phyloP scores from a whole-genome alignment of 805 yeast species.

The Metschnikowia koreensis region DNA sequence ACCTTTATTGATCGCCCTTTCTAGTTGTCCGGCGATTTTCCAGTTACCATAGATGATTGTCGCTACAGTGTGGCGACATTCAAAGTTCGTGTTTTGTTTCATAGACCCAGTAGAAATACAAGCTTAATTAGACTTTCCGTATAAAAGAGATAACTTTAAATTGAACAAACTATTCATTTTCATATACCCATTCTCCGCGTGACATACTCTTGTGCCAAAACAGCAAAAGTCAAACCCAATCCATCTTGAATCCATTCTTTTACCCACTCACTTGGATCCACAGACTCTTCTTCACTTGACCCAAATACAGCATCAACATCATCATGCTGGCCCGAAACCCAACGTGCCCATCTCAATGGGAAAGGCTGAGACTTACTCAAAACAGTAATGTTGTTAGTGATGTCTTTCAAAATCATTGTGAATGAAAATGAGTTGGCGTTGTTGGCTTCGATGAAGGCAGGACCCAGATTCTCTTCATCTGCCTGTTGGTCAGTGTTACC shows the following conservation, averaged over 20 bases:
- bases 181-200: constrained; percentile 79
- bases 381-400: constrained; percentile 70
- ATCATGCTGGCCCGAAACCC: constrained; percentile 62
- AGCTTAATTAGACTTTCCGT: not conserved
- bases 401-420: constrained; percentile 72
- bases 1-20: constrained; percentile 31
- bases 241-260: constrained; percentile 53
- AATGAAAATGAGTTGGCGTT: constrained; percentile 65
- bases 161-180: not conserved
- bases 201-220: constrained; percentile 86
- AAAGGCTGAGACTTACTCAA: constrained; percentile 83
- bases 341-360: constrained; percentile 87
- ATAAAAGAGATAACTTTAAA: not conserved
- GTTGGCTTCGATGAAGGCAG: constrained; percentile 41
- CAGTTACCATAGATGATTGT: not conserved
- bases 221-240: constrained; percentile 74
- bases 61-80: not conserved
- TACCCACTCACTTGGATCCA: constrained; percentile 46
- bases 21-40: not conserved
- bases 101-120: constrained; percentile 1
- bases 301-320: constrained; percentile 20
- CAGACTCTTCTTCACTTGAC: constrained; percentile 19
- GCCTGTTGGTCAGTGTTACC: constrained; percentile 7
- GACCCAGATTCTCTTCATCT: constrained; percentile 17
- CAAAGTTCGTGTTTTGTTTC: constrained; percentile 1